Evolutionary conservation across 768 basidiomycete genomes (phyloP).

Genomic region (Pleurotus ostreatus): DNA sequence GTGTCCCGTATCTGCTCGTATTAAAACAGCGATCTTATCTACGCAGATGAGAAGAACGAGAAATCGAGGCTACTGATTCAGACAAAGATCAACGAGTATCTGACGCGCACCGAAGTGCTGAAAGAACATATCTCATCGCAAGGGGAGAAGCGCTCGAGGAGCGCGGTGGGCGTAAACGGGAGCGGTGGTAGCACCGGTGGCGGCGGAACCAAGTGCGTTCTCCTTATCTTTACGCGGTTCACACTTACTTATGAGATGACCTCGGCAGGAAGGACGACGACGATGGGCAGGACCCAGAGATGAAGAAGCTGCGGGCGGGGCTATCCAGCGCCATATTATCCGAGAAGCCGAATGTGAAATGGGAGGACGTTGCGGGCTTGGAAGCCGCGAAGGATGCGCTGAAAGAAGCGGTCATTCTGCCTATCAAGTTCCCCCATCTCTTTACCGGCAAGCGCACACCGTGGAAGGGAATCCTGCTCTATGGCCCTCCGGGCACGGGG

Average conservation of each 20-base stretch:
- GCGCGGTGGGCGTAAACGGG: constrained; percentile 46
- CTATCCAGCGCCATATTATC: constrained; percentile 84
- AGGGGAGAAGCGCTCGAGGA: constrained; percentile 59
- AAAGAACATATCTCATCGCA: constrained; percentile 73
- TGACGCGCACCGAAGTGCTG: constrained; percentile 85
- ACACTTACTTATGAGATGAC: background rate
- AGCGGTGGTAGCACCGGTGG: constrained; percentile 33
- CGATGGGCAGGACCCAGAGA: constrained; percentile 85
- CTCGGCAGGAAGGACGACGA: constrained; percentile 42
- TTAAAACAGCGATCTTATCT: constrained; percentile 4
- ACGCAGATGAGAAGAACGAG: constrained; percentile 88
- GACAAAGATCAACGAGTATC: constrained; percentile 86
- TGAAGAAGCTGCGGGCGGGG: constrained; percentile 94
- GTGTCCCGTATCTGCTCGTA: constrained; percentile 16
- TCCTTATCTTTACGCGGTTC: background rate
- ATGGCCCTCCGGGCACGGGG: constrained; percentile 97
- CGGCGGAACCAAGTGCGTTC: constrained; percentile 43
- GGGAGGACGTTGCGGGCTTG: constrained; percentile 98
- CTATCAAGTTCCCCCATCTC: constrained; percentile 98
- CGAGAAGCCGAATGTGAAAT: constrained; percentile 93
- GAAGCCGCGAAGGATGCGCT: constrained; percentile 93
- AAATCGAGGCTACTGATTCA: constrained; percentile 84
- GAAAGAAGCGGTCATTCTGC: constrained; percentile 98
- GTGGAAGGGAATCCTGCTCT: constrained; percentile 93
- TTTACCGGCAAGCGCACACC: constrained; percentile 99